Conservation (phyloP, 2,329 filamentous ascomycete species). For the Talaromyces rugulosus region DNA sequence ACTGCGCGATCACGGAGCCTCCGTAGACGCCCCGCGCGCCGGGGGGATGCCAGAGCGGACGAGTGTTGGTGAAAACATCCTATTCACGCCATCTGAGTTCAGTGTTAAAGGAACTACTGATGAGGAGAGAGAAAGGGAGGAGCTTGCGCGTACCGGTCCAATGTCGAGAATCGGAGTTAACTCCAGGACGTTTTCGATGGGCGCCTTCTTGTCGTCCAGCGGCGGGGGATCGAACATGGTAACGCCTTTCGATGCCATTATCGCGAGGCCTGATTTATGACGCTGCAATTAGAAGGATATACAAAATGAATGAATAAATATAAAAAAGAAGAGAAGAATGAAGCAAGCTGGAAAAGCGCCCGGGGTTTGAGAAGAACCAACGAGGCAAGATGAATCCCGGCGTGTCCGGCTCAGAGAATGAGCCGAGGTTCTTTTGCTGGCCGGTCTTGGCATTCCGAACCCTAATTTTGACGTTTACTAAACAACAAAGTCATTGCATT, state of each 20-base stretch:
- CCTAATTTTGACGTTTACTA: background rate
- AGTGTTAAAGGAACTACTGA: background rate
- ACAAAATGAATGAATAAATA: background rate
- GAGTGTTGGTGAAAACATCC: slow-evolving; percentile 94
- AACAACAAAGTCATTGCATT: background rate
- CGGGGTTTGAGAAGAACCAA: background rate
- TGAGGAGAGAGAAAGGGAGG: background rate
- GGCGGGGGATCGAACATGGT: slow-evolving; percentile 74
- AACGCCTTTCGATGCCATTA: slow-evolving; percentile 24
- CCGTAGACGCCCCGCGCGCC: slow-evolving; percentile 92
- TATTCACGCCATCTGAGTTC: slow-evolving; percentile 27
- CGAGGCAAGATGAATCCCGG: background rate
- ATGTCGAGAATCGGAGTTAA: slow-evolving; percentile 65
- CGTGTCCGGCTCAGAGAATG: background rate
- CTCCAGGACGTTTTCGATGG: slow-evolving; percentile 86
- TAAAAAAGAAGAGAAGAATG: background rate
- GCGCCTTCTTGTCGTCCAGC: slow-evolving; percentile 65
- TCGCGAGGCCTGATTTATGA: background rate
- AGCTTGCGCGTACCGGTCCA: slow-evolving; percentile 53
- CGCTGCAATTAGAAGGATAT: background rate
- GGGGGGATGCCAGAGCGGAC: slow-evolving; percentile 85
- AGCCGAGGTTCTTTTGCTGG: background rate
- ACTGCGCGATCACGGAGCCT: slow-evolving; percentile 89
- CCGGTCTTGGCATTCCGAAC: background rate
- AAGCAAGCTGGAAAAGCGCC: background rate